Base-by-base conservation (phyloP, 1,284 basidiomycete genomes). In the Moesziomyces globuligerus region DNA sequence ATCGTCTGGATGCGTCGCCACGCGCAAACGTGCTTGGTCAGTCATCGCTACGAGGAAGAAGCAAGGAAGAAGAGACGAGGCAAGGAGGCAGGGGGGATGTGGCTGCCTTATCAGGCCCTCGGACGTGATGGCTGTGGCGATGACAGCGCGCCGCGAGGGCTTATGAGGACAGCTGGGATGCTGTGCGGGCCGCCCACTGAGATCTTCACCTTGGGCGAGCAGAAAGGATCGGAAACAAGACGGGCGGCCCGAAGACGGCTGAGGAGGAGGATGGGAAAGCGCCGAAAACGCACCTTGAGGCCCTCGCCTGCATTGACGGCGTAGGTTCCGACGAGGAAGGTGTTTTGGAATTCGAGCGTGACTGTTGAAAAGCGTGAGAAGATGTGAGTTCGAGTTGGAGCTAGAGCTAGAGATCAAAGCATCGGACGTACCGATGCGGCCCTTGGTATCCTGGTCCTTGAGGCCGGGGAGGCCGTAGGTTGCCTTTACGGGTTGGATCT, bases 281-380 rank as follows among this genome's bases (percentile, higher is more conserved):
- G 8, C 1, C 28, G 46, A 4, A 23, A n/a, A 71, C 73, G 24
- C 55, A 90, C 91, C 87, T 93, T 92, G 42, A 94, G 85, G 3
- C 86, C 86, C 56, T 87, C 84, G 8, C 93, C 93, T 0, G 93
- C 91, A 75, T 94, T 94, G n/a, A 90, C 89, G 23, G 91, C 90
- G 68, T 94, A 94, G 2, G 92, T 94, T 10, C 89, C 91, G 38
- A 94, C 84, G 8, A 94, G 68, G 69, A 89, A 93, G 52, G 84
- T 87, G 39, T 85, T 86, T 43, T 88, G 86, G 71, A 91, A 94
- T 79, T 94, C 92, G 24, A 93, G 84, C 1, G 90, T 92, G 34
- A 93, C 83, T 51, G 91, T 88, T n/a, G 21, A 28, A 18, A 90
- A 34, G 15, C 28, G 26, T n/a, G 24, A 26, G 28, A 47, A 41